phyloP scores from a whole-genome alignment of 2,329 filamentous ascomycete genomes.

The Phialophora macrospora region DNA sequence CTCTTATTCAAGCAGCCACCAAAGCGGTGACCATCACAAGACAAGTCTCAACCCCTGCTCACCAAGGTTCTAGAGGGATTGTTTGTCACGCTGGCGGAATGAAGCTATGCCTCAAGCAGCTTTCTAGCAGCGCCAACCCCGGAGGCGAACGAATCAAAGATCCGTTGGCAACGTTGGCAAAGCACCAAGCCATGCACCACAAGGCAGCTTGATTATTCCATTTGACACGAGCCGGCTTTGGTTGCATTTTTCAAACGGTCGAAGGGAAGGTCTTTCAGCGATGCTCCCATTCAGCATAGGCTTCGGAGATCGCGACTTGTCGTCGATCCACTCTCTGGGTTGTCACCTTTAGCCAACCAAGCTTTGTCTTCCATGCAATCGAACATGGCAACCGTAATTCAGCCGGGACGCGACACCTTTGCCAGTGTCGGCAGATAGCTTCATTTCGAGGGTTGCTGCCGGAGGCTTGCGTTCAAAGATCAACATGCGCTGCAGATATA shows the following conservation, averaged over 20 bases:
- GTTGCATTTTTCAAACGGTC: conserved; percentile 16
- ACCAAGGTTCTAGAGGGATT: neutral
- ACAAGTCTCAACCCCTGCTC: conserved; percentile 5
- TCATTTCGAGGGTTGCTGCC: neutral
- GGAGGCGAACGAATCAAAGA: conserved; percentile 13
- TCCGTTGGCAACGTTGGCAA: conserved; percentile 1
- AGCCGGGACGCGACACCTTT: conserved; percentile 12
- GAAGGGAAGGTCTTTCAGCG: conserved; percentile 8
- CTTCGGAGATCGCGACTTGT: conserved; percentile 9
- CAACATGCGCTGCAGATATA: conserved; percentile 8
- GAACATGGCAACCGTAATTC: conserved; percentile 13
- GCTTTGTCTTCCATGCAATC: conserved; percentile 6
- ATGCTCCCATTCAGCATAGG: conserved; percentile 7
- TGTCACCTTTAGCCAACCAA: conserved; percentile 11
- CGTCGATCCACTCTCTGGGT: conserved; percentile 13
- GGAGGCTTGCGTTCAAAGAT: neutral
- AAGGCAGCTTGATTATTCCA: conserved; percentile 9
- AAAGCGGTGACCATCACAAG: neutral
- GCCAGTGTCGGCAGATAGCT: conserved; percentile 17
- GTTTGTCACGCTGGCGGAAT: conserved; percentile 15
- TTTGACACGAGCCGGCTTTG: conserved; percentile 9
- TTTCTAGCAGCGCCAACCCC: conserved; percentile 9
- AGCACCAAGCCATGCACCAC: conserved; percentile 1
- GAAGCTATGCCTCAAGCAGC: conserved; percentile 6
- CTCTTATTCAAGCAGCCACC: neutral